phyloP scores from a whole-genome alignment of 1,284 basidiomycete species.

The Neonothopanus nambi region DNA sequence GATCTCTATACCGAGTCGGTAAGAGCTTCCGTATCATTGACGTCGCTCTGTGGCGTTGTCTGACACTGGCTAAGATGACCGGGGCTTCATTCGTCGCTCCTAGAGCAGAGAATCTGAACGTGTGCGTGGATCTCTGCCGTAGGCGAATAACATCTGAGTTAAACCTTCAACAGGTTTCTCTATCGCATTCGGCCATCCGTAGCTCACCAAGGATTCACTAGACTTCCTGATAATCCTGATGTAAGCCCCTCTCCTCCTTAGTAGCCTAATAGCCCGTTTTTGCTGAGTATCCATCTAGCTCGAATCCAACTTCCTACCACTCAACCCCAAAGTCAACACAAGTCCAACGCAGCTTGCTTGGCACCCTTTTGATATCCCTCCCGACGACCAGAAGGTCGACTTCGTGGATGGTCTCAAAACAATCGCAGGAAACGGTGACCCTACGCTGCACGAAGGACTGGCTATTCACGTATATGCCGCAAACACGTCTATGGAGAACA shows the following conservation, averaged over 20 bases:
- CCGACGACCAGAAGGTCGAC: constrained; percentile 45
- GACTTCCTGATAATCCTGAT: constrained; percentile 57
- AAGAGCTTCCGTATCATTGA: not conserved
- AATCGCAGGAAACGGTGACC: constrained; percentile 64
- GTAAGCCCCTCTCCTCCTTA: constrained; percentile 33
- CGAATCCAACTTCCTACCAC: constrained; percentile 58
- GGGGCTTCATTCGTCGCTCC: constrained; percentile 63
- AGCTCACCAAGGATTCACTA: constrained; percentile 63
- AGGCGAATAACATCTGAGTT: not conserved
- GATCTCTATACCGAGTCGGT: constrained; percentile 63
- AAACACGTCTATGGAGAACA: constrained; percentile 63
- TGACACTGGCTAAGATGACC: constrained; percentile 43
- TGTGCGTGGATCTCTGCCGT: constrained; percentile 29
- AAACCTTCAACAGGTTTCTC: constrained; percentile 43
- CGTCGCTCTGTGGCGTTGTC: not conserved
- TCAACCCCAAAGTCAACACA: constrained; percentile 60
- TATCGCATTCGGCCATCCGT: constrained; percentile 73
- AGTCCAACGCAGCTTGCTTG: constrained; percentile 72
- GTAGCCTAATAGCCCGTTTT: not conserved
- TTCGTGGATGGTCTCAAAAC: constrained; percentile 68
- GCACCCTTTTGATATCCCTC: constrained; percentile 61
- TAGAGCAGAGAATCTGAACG: constrained; percentile 40
- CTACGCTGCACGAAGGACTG: constrained; percentile 58
- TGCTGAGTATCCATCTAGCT: constrained; percentile 33
- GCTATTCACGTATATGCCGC: constrained; percentile 66